These are phyloP conservation scores for Pelagophyceae sp. DNA, from an alignment of 352 stramenopile genomes.

Conservation along the genomic window DNA sequence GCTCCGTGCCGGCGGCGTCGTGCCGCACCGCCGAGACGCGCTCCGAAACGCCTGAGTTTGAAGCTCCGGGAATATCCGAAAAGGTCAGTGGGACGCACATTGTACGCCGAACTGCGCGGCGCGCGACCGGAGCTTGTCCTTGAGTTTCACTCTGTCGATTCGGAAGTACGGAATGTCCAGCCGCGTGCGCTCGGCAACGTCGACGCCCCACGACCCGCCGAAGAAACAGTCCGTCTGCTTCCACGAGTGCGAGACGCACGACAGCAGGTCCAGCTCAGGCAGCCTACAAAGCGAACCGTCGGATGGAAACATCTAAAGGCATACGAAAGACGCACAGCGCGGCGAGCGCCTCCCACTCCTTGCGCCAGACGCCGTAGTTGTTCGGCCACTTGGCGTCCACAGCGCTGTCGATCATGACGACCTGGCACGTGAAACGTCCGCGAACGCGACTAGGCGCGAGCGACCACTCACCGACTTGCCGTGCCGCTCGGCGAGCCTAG, in stretches of 20 bases:
- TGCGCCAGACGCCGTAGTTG: slow-evolving; percentile 70
- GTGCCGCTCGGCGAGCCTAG: too few relatives aligned
- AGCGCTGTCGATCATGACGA: slow-evolving; percentile 55
- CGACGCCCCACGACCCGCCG: slow-evolving; percentile 57
- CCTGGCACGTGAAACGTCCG: too few relatives aligned
- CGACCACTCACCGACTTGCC: too few relatives aligned
- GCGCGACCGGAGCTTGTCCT: background rate
- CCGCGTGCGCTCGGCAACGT: slow-evolving; percentile 43
- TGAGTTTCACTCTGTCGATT: slow-evolving; percentile 50
- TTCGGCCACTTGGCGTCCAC: slow-evolving; percentile 53
- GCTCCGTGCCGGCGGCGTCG: slow-evolving; percentile 27
- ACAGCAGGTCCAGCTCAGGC: slow-evolving; percentile 29
- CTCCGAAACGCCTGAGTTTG: background rate
- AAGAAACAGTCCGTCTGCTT: slow-evolving; percentile 65
- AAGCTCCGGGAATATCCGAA: background rate
- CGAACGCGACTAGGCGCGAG: too few relatives aligned
- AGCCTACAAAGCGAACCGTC: too few relatives aligned
- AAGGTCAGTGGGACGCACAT: background rate
- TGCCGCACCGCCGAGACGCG: background rate
- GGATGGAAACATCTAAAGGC: too few relatives aligned
- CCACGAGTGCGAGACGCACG: slow-evolving; percentile 53
- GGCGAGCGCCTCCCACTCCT: slow-evolving; percentile 61
- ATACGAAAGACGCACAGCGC: too few relatives aligned
- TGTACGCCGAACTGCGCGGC: background rate
- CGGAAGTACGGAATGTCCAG: slow-evolving; percentile 57